Conservation (phyloP, 176 grass and related monocot species). For the Bolboschoenus planiculmis region DNA sequence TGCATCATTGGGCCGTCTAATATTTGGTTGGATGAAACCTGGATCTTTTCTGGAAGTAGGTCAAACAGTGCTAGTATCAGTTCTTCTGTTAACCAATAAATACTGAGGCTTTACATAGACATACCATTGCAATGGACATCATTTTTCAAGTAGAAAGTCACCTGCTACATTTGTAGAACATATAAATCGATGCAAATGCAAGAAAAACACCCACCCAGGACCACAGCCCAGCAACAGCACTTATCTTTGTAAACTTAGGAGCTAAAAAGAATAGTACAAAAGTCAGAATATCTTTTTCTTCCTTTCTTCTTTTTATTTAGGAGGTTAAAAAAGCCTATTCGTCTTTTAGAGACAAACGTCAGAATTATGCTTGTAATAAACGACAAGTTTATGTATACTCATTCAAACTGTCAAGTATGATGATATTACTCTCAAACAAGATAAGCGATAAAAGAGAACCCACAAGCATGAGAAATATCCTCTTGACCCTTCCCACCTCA, state of each 20-base stretch:
- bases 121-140: neutral
- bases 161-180: constrained; percentile 95
- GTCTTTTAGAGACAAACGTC: neutral
- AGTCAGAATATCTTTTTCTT: neutral
- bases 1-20: constrained; percentile 36
- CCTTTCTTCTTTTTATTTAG: neutral
- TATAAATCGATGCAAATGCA: constrained; percentile 61
- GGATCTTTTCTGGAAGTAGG: constrained; percentile 71
- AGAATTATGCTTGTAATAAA: neutral
- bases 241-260: constrained; percentile 68
- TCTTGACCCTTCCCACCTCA: neutral
- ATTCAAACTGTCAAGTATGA: neutral
- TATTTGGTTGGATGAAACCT: constrained; percentile 80
- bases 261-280: constrained; percentile 35
- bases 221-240: constrained; percentile 68
- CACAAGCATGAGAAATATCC: neutral
- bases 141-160: constrained; percentile 33
- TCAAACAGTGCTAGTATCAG: constrained; percentile 15
- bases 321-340: no score
- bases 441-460: neutral
- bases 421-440: neutral
- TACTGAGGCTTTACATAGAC: neutral
- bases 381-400: neutral
- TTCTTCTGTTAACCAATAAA: neutral
- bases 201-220: constrained; percentile 71